Percentiles rank a stretch among this genome's conserved stretches.
Conservation (phyloP, 495 filamentous ascomycete genomes). For the Xylaria flabelliformis region DNA sequence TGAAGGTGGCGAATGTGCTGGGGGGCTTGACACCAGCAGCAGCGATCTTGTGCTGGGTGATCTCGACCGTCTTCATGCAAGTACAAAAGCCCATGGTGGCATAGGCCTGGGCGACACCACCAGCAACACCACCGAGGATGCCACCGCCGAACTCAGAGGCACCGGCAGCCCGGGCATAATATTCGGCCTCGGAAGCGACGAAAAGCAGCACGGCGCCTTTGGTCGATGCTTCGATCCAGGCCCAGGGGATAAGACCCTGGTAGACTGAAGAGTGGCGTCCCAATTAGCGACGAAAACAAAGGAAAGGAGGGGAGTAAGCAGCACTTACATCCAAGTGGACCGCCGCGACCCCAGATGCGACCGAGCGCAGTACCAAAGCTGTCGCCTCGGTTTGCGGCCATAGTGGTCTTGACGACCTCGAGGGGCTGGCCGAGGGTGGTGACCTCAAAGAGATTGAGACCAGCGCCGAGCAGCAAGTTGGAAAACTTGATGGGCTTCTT, state of each 20-base stretch:
- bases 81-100: slow-evolving; percentile 99
- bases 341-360: slow-evolving; percentile 93
- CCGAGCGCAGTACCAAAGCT: slow-evolving; percentile 80
- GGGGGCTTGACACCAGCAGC: slow-evolving; percentile 80
- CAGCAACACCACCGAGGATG: slow-evolving; percentile 89
- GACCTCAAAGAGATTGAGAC: slow-evolving; percentile 97
- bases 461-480: slow-evolving; percentile 94
- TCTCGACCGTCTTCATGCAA: slow-evolving; percentile 99
- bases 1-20: slow-evolving; percentile 91
- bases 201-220: slow-evolving; percentile 99
- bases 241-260: slow-evolving; percentile 99
- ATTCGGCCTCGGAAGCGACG: slow-evolving; percentile 98
- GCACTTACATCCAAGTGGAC: slow-evolving; percentile 92
- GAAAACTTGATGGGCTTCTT: slow-evolving; percentile 99
- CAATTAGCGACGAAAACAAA: not conserved
- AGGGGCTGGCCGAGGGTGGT: slow-evolving; percentile 85
- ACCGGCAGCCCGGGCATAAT: slow-evolving; percentile 80
- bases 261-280: slow-evolving; percentile 68
- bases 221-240: slow-evolving; percentile 99
- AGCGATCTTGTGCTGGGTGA: slow-evolving; percentile 96
- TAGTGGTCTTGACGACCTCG: slow-evolving; percentile 99
- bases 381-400: slow-evolving; percentile 94
- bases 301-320: not conserved
- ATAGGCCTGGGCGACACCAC: slow-evolving; percentile 96
- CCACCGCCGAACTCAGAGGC: slow-evolving; percentile 85